Base-by-base conservation (phyloP, 2,329 filamentous ascomycete genomes). In the Exophiala sideris region DNA sequence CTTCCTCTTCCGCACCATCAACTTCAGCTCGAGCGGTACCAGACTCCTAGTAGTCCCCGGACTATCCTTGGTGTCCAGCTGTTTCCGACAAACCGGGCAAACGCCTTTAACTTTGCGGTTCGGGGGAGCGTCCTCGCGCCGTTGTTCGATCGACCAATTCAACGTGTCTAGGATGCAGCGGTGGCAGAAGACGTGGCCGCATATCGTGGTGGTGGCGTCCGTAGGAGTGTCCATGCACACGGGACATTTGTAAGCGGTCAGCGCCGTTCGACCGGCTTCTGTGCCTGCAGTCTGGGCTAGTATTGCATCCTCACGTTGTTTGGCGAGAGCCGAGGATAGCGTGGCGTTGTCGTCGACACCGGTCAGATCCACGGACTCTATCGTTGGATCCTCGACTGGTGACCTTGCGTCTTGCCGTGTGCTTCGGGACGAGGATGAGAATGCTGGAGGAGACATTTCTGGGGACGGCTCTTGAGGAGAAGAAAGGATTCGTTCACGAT, bases 141-240 rank as follows among this genome's bases (percentile, higher is more conserved):
- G 64, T 54, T 71, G 76, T 58, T 77, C 76, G 60, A 83, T 80
- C 40, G 77, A 76, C 21, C 77, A 78, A 36, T 79, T 79, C 14
- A 86, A 68, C n/a, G 80, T 79, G 64, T 83, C 79, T 47, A 80
- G 76, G 39, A 86, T 77, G 61, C 83, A 86, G 34, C 78, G 78
- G 62, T 85, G 82, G 65, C 83, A 86, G 67, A 85, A 85, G 20
- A 85, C 72, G 64, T 86, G 83, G 0, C 82, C 83, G 64, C 83
- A 86, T 18, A 75, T 68, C 2, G 83, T 85, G 2, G 76, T 79
- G 2, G 82, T 84, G 8, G 82, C 74, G 64, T 85, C 76, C 7
- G 77, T 82, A 2, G 78, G 80, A 3, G 71, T 76, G 60, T 85
- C 83, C 79, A 86, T 80, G 68, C 83, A 86, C 18, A 86, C 81